Conservation (phyloP, 805 yeast genomes). For the Hanseniaspora singularis region DNA sequence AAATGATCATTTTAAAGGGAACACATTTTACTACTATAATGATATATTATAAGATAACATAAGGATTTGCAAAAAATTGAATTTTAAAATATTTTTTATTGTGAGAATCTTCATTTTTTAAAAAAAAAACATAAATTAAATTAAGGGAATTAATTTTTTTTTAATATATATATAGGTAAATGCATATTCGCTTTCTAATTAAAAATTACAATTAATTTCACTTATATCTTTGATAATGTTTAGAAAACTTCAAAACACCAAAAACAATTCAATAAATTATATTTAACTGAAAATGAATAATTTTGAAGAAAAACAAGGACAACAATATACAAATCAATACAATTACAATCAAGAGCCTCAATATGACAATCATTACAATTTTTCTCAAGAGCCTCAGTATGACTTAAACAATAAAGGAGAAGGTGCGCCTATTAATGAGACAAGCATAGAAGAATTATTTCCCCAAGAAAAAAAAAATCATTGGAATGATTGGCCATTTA, state of each 20-base stretch:
- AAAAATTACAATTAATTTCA: too few species aligned
- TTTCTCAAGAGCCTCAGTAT: conserved; percentile 24
- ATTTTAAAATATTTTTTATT: not conserved
- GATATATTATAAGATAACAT: not conserved
- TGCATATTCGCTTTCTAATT: too few species aligned
- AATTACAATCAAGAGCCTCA: conserved; percentile 21
- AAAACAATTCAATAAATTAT: too few species aligned
- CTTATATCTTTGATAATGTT: too few species aligned
- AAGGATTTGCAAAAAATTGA: not conserved
- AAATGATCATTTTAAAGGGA: not conserved
- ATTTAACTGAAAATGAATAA: too few species aligned
- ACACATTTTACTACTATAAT: not conserved
- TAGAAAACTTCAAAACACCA: too few species aligned
- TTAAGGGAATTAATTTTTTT: too few species aligned
- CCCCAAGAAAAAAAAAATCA: conserved; percentile 50
- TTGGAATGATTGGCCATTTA: conserved; percentile 62
- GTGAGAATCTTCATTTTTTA: too few species aligned
- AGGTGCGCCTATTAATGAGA: conserved; percentile 32
- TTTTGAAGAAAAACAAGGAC: not conserved
- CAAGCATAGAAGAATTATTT: conserved; percentile 55
- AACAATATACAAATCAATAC: conserved; percentile 7
- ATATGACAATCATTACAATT: too few species aligned
- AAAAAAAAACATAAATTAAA: too few species aligned
- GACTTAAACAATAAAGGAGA: conserved; percentile 25
- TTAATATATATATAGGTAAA: too few species aligned